Percentiles rank a stretch among this genome's conserved stretches.
These are phyloP conservation scores for Baudoinia panamericana DNA, from an alignment of 495 filamentous ascomycete genomes.

Conservation along the genomic window DNA sequence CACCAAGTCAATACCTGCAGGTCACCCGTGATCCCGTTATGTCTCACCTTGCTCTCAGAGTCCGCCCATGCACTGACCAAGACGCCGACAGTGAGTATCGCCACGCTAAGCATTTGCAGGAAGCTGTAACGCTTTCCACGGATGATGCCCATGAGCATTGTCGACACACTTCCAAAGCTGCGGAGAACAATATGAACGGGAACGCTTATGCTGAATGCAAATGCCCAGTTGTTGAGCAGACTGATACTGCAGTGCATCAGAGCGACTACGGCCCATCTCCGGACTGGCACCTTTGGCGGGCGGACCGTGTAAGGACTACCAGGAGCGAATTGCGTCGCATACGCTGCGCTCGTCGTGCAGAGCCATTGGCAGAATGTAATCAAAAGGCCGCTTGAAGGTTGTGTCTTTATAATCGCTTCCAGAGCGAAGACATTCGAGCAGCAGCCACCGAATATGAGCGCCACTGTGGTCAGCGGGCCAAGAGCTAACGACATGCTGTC, in stretches of 20 bases:
- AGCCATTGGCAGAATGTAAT: constrained; percentile 92
- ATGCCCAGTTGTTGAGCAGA: constrained; percentile 92
- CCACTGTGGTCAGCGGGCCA: constrained; percentile 51
- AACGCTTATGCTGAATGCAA: constrained; percentile 91
- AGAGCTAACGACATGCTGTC: too few relatives aligned
- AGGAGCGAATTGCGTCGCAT: constrained; percentile 61
- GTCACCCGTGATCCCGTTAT: not conserved
- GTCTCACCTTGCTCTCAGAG: constrained; percentile 58
- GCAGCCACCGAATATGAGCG: constrained; percentile 89
- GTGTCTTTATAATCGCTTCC: constrained; percentile 85
- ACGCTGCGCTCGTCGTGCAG: constrained; percentile 54
- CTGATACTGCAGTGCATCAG: constrained; percentile 82
- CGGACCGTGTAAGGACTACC: constrained; percentile 46
- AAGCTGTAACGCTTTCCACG: constrained; percentile 71
- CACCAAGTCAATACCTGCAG: not conserved
- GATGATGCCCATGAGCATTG: constrained; percentile 74
- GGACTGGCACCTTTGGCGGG: constrained; percentile 66
- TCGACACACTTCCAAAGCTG: constrained; percentile 88
- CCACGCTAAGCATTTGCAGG: constrained; percentile 65
- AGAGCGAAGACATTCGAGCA: constrained; percentile 97
- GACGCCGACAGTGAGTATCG: constrained; percentile 73
- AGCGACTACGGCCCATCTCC: constrained; percentile 80
- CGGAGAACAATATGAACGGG: constrained; percentile 94
- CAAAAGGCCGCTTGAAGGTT: constrained; percentile 45
- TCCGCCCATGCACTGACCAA: constrained; percentile 79